Evolutionary conservation across 1,284 basidiomycete genomes (phyloP).

Genomic region (Leccinum subatratum): DNA sequence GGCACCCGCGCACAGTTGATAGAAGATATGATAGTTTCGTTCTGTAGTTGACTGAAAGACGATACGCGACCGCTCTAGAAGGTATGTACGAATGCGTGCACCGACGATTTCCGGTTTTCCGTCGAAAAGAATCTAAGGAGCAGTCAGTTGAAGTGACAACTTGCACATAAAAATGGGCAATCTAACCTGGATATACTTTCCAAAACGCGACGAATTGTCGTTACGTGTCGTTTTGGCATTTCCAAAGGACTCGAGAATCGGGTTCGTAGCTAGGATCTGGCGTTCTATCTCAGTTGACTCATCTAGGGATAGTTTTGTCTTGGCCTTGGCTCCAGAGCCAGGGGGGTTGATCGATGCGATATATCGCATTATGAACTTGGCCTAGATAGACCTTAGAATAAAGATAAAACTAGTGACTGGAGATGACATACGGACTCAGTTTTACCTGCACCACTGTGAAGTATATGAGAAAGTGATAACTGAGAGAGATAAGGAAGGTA

Average conservation of each 20-base stretch:
- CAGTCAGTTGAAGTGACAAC: conserved; percentile 13
- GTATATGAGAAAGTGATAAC: conserved; percentile 24
- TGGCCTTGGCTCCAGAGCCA: conserved; percentile 55
- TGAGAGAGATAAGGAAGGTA: conserved; percentile 34
- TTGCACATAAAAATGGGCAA: neutral
- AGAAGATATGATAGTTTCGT: conserved; percentile 99
- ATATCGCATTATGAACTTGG: conserved; percentile 99
- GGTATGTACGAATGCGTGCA: conserved; percentile 95
- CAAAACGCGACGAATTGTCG: conserved; percentile 98
- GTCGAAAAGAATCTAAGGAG: conserved; percentile 85
- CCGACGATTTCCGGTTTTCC: conserved; percentile 94
- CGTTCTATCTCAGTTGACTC: conserved; percentile 92
- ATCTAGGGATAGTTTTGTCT: conserved; percentile 67
- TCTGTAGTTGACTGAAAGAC: conserved; percentile 97
- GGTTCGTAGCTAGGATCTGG: conserved; percentile 97
- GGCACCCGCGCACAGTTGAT: conserved; percentile 96
- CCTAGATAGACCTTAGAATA: conserved; percentile 41
- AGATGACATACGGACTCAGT: conserved; percentile 79
- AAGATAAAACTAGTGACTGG: conserved; percentile 1
- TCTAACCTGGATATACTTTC: conserved; percentile 96
- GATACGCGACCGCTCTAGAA: conserved; percentile 93
- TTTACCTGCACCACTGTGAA: conserved; percentile 89
- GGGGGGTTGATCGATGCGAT: conserved; percentile 96
- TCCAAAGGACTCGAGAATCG: conserved; percentile 97
- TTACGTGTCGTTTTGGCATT: conserved; percentile 99